These are phyloP conservation scores for Aegilops sharonensis DNA, from an alignment of 176 grass and related monocot species.

Conservation along the genomic window DNA sequence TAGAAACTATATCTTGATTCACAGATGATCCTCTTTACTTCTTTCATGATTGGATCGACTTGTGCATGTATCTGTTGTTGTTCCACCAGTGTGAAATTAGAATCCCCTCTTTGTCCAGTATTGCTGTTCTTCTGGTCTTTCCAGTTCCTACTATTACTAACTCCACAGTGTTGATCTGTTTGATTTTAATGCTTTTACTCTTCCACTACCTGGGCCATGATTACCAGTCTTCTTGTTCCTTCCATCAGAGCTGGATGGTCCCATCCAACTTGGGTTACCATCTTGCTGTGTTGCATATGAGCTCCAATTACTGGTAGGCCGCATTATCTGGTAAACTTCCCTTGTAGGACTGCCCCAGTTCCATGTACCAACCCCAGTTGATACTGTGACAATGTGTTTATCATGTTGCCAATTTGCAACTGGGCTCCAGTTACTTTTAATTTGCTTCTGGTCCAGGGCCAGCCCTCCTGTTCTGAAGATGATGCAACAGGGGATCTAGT, in stretches of 20 bases:
- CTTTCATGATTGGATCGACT: slow-evolving; percentile 36
- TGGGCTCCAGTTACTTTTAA: not conserved
- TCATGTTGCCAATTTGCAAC: slow-evolving; percentile 20
- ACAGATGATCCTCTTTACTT: slow-evolving; percentile 44
- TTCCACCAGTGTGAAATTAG: slow-evolving; percentile 32
- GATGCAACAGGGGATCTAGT: not conserved
- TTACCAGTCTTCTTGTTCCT: slow-evolving; percentile 25
- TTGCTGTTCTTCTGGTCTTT: slow-evolving; percentile 18
- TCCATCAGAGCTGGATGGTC: slow-evolving; percentile 21
- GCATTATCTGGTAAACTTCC: slow-evolving; percentile 11
- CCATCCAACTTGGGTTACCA: slow-evolving; percentile 17
- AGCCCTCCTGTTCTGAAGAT: not conserved
- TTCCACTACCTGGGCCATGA: slow-evolving; percentile 17
- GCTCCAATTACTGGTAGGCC: not conserved
- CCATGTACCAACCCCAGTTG: not conserved
- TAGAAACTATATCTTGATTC: slow-evolving; percentile 45
- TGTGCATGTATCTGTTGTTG: slow-evolving; percentile 24
- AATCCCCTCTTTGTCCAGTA: not conserved
- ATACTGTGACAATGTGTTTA: not conserved
- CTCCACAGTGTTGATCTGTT: slow-evolving; percentile 20
- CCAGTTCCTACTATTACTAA: slow-evolving; percentile 17
- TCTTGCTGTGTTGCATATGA: slow-evolving; percentile 19
- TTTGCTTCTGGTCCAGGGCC: not conserved
- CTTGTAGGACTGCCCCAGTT: not conserved
- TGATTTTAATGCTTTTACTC: slow-evolving; percentile 25